These are phyloP conservation scores for Globisporangium mamillatum DNA, from an alignment of 352 stramenopile genomes.

Conservation along the genomic window DNA sequence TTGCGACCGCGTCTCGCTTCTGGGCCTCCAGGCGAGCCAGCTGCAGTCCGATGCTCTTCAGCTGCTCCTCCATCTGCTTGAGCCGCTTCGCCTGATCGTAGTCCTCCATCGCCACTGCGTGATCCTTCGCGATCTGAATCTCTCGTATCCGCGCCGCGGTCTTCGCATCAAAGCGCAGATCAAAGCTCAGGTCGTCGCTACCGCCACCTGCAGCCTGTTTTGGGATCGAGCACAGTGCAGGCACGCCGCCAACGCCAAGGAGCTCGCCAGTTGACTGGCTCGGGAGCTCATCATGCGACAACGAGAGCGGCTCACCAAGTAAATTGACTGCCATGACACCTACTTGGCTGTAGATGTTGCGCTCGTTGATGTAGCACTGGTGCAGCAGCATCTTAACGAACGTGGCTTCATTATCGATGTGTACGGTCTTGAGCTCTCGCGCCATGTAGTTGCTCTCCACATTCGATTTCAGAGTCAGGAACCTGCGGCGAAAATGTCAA, in stretches of 20 bases:
- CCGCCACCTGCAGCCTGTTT: conserved; percentile 16
- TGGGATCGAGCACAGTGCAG: conserved; percentile 21
- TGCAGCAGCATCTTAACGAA: conserved; percentile 91
- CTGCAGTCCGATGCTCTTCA: conserved; percentile 88
- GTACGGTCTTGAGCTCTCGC: conserved; percentile 91
- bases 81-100: conserved; percentile 88
- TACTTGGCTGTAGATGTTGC: conserved; percentile 91
- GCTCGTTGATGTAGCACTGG: conserved; percentile 84
- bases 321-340: conserved; percentile 90
- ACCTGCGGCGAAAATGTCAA: conserved; percentile 19
- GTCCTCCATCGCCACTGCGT: conserved; percentile 86
- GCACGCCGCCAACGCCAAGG: conserved; percentile 18
- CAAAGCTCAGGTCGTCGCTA: conserved; percentile 62
- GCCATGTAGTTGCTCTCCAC: conserved; percentile 82
- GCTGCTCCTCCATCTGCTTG: conserved; percentile 83
- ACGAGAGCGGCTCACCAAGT: conserved; percentile 55
- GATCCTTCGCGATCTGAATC: conserved; percentile 82
- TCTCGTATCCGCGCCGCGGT: conserved; percentile 87
- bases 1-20: conserved; percentile 87
- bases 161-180: conserved; percentile 89
- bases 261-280: conserved; percentile 47
- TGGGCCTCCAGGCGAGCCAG: conserved; percentile 83
- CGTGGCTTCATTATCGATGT: conserved; percentile 81
- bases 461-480: conserved; percentile 82
- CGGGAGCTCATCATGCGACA: conserved; percentile 33